These are phyloP conservation scores for Beta corolliflora DNA, from an alignment of 179 eudicot species.

Conservation along the genomic window DNA sequence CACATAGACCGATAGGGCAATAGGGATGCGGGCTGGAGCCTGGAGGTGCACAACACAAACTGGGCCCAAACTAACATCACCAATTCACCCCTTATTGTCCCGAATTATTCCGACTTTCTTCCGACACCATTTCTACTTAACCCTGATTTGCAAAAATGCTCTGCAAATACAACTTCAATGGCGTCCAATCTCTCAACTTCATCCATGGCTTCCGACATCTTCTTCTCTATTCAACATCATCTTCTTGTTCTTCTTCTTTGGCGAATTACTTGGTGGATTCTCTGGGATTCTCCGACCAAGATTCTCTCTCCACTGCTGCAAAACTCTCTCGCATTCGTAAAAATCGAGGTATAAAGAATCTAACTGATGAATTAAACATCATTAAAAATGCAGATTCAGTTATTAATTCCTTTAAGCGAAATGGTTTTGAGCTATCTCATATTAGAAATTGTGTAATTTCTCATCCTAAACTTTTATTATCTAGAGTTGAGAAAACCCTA, in stretches of 20 bases:
- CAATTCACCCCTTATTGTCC: too few species aligned
- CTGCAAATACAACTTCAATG: neutral
- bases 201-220: neutral
- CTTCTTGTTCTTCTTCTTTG: conserved; percentile 8
- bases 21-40: too few species aligned
- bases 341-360: neutral
- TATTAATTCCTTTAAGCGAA: conserved; percentile 19
- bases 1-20: too few species aligned
- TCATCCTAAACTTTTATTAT: neutral
- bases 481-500: conserved; percentile 30
- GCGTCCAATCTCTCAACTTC: conserved; percentile 10
- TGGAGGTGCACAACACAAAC: too few species aligned
- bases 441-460: neutral
- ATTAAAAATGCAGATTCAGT: conserved; percentile 14
- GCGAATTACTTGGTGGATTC: conserved; percentile 22
- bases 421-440: conserved; percentile 18
- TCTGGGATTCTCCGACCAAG: conserved; percentile 30
- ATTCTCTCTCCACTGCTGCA: conserved; percentile 21
- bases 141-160: neutral
- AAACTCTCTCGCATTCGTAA: neutral
- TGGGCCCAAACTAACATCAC: too few species aligned
- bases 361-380: neutral
- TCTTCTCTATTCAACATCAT: neutral
- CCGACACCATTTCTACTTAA: too few species aligned
- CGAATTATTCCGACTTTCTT: too few species aligned